Evolutionary conservation across 306 rosid genomes (phyloP).

Genomic region (Lablab purpureus): DNA sequence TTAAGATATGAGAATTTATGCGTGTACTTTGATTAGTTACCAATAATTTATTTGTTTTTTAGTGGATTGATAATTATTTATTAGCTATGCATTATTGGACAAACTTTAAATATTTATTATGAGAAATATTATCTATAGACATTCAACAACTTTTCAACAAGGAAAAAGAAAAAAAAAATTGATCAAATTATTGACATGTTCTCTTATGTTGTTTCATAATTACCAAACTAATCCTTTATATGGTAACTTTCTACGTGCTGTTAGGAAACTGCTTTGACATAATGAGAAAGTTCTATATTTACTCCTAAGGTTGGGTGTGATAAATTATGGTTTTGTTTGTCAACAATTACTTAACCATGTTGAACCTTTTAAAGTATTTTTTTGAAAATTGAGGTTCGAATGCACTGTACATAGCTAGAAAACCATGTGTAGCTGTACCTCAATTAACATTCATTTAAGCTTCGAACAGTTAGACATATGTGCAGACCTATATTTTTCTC

Average conservation of each 20-base stretch:
- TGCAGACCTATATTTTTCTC: conserved; percentile 9
- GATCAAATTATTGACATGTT: conserved; percentile 39
- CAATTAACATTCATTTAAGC: background rate
- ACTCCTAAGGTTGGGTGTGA: background rate
- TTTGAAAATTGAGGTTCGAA: background rate
- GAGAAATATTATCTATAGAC: background rate
- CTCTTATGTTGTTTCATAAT: background rate
- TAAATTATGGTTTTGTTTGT: background rate
- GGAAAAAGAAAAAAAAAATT: background rate
- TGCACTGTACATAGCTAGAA: background rate
- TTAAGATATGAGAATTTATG: background rate
- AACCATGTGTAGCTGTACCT: background rate
- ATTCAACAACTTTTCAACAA: conserved; percentile 20
- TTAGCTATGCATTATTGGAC: background rate
- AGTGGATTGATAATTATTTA: background rate
- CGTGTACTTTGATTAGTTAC: background rate
- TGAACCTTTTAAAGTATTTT: background rate
- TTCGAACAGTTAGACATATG: background rate
- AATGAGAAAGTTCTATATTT: background rate
- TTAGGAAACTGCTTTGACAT: conserved; percentile 5
- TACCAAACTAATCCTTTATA: conserved; percentile 11
- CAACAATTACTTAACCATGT: background rate
- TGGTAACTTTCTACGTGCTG: background rate
- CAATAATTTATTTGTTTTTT: background rate
- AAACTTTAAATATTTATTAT: background rate